These are phyloP conservation scores for Alternaria tenuissima DNA, from an alignment of 2,329 filamentous ascomycete genomes.

Conservation along the genomic window DNA sequence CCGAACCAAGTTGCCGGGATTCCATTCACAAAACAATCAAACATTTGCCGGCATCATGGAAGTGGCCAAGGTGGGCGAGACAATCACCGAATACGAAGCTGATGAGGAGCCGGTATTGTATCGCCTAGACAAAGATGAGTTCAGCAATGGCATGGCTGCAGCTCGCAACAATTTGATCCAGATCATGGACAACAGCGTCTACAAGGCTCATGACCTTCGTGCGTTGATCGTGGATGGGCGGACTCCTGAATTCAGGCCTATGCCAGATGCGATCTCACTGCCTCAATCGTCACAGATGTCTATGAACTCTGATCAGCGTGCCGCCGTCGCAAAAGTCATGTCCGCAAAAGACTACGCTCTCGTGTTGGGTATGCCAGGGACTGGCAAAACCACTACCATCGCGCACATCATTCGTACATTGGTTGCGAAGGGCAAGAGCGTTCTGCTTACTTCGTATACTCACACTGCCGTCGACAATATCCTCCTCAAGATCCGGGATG, in stretches of 20 bases:
- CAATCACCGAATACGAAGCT: slow-evolving; percentile 43
- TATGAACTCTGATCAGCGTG: slow-evolving; percentile 87
- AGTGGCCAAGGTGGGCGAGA: slow-evolving; percentile 65
- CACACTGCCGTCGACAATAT: slow-evolving; percentile 99
- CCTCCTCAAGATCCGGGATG: slow-evolving; percentile 84
- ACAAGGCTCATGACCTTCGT: slow-evolving; percentile 75
- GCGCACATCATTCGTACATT: slow-evolving; percentile 94
- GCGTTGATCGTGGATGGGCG: slow-evolving; percentile 80
- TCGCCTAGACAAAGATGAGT: slow-evolving; percentile 95
- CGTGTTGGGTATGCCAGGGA: slow-evolving; percentile 98
- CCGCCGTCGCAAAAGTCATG: slow-evolving; percentile 94
- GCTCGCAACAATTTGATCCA: slow-evolving; percentile 93
- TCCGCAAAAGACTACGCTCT: slow-evolving; percentile 93
- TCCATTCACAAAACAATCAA: slow-evolving; percentile 80
- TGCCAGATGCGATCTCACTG: slow-evolving; percentile 68
- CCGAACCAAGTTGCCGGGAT: slow-evolving; percentile 76
- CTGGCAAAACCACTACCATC: slow-evolving; percentile 97
- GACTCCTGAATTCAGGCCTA: slow-evolving; percentile 75
- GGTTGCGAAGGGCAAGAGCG: slow-evolving; percentile 87
- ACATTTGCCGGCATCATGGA: slow-evolving; percentile 93
- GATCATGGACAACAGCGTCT: slow-evolving; percentile 82
- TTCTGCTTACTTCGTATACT: slow-evolving; percentile 93
- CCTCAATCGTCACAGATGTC: slow-evolving; percentile 63
- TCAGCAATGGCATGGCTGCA: slow-evolving; percentile 96
- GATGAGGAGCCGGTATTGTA: slow-evolving; percentile 71